phyloP scores from a whole-genome alignment of 2,329 filamentous ascomycete genomes.

The Trichoderma sp. region DNA sequence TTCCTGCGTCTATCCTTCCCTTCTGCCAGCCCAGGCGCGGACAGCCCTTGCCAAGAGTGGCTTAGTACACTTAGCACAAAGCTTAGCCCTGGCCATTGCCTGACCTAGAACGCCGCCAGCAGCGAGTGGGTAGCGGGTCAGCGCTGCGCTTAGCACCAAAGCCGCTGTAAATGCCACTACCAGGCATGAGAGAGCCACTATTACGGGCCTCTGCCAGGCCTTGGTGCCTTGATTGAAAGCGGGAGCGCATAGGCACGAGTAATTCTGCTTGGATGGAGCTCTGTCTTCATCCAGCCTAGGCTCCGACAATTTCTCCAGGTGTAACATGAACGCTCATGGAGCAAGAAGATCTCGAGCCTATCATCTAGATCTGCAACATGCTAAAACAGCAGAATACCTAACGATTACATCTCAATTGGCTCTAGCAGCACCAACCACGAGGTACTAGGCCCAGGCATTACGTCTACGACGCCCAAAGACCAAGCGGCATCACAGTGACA shows the following conservation, averaged over 20 bases:
- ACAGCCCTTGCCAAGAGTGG: constrained; percentile 6
- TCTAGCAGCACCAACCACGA: background rate
- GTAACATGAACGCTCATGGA: background rate
- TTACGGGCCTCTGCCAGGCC: background rate
- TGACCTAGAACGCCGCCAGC: constrained; percentile 4
- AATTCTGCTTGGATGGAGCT: background rate
- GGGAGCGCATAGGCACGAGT: background rate
- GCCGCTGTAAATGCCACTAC: background rate
- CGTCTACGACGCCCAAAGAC: background rate
- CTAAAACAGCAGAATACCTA: background rate
- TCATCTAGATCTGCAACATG: background rate
- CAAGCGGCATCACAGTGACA: background rate
- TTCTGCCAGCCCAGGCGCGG: background rate
- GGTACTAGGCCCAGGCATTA: background rate
- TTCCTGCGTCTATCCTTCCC: constrained; percentile 16
- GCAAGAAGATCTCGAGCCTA: background rate
- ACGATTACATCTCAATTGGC: background rate
- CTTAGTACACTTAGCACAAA: constrained; percentile 21
- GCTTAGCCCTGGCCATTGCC: constrained; percentile 4
- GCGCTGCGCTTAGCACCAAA: background rate
- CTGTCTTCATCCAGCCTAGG: background rate
- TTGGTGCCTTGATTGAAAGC: background rate
- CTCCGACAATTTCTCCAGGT: background rate
- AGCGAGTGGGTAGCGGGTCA: background rate
- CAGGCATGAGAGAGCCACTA: background rate